These are phyloP conservation scores for Oryza glumipatula DNA, from an alignment of 176 grass and related monocot species.

Conservation along the genomic window DNA sequence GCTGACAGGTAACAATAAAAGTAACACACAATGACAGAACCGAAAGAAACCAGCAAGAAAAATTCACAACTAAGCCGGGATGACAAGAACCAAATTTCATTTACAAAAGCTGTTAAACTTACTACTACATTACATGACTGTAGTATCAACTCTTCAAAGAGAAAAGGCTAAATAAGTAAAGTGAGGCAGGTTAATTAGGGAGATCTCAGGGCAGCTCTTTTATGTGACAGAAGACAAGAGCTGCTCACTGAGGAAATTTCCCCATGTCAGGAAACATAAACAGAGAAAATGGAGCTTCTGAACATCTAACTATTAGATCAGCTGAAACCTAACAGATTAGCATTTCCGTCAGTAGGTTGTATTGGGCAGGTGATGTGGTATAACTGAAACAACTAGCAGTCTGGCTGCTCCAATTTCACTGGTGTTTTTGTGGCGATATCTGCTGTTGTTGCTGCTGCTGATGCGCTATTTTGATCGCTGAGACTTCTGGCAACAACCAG, in stretches of 20 bases:
- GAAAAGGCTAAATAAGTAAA: background rate
- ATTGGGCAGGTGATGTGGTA: background rate
- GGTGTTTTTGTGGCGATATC: slow-evolving; percentile 30
- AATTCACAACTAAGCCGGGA: background rate
- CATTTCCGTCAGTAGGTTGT: slow-evolving; percentile 11
- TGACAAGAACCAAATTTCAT: slow-evolving; percentile 43
- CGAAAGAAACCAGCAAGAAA: background rate
- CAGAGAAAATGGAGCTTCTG: slow-evolving; percentile 9
- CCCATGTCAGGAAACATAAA: slow-evolving; percentile 45
- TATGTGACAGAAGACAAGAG: slow-evolving; percentile 42
- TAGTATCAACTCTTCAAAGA: slow-evolving; percentile 17
- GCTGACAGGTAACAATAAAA: background rate
- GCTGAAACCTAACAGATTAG: slow-evolving; percentile 29
- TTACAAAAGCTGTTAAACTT: slow-evolving; percentile 45
- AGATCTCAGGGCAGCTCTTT: slow-evolving; percentile 58
- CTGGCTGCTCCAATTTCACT: slow-evolving; percentile 67
- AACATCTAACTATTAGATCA: slow-evolving; percentile 26
- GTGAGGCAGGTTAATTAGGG: slow-evolving; percentile 1
- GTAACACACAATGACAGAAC: background rate
- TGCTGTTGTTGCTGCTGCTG: slow-evolving; percentile 12
- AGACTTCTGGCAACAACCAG: slow-evolving; percentile 75
- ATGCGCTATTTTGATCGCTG: slow-evolving; percentile 43
- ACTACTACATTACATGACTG: slow-evolving; percentile 38
- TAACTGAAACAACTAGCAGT: slow-evolving; percentile 27
- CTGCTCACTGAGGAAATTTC: slow-evolving; percentile 55